These are phyloP conservation scores for Heliosperma pusillum DNA, from an alignment of 148 eudicot species.

Conservation along the genomic window DNA sequence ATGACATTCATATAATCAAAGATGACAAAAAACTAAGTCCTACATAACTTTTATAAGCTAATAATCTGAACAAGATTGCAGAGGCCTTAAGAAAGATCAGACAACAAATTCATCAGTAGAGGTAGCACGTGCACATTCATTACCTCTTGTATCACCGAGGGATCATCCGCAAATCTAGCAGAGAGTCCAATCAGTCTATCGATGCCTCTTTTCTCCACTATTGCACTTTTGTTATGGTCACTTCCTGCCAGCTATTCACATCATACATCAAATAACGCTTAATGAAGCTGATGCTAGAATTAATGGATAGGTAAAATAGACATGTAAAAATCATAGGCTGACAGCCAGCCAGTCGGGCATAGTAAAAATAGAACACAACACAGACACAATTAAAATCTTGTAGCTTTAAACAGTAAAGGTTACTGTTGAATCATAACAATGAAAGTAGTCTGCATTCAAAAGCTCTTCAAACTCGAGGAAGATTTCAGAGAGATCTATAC, in stretches of 20 bases:
- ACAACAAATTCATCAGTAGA: background rate
- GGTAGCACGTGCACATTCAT: background rate
- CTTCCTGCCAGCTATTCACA: conserved; percentile 89
- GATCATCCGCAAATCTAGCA: conserved; percentile 69
- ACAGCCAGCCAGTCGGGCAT: background rate
- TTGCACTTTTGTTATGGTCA: conserved; percentile 68
- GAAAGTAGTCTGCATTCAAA: background rate
- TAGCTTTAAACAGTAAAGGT: background rate
- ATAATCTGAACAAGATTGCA: conserved; percentile 1
- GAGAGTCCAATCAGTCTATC: conserved; percentile 69
- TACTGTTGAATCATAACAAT: background rate
- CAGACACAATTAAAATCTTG: background rate
- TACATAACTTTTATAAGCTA: background rate
- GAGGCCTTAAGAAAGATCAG: background rate
- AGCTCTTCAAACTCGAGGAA: background rate
- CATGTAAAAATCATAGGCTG: conserved; percentile 7
- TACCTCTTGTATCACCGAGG: conserved; percentile 94
- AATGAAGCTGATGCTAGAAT: background rate
- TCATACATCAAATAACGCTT: background rate
- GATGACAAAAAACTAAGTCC: background rate
- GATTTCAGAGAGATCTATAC: too few relatives aligned
- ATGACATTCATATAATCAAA: background rate
- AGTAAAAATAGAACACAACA: background rate
- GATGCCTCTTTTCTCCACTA: conserved; percentile 79
- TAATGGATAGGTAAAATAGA: conserved; percentile 8